Base-by-base conservation (phyloP, 768 basidiomycete genomes). In the Xerocomus brunneocitrinus region DNA sequence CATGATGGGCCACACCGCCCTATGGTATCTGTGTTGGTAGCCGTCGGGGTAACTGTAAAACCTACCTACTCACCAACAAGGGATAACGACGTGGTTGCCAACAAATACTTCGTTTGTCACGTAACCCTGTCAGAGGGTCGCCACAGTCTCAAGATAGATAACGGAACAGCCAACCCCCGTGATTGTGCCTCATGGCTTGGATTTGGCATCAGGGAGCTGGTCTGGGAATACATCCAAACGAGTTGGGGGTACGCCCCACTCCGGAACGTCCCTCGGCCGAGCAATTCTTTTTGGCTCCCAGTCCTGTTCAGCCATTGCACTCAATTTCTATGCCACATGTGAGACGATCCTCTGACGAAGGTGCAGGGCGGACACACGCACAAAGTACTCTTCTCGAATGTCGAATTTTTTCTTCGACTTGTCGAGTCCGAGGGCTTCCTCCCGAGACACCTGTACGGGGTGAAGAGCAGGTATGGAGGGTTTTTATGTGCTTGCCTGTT, bases 381-480 rank as follows among this genome's bases (percentile, higher is more conserved):
- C 95, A 66, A 87, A 98, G 70, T 98, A 99, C 66, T 97, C 95
- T 67, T 98, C 95, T 50, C 91, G 76, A 16, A 97, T 89, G 70
- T 98, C 95, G 54, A 97, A 85, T 74, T 83, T 88, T 73, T 85
- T 87, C 71, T 86, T 78, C 50, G 74, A 73, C 65, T 77, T 81
- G 57, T 85, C 77, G 61, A 94, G 73, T 9, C 83, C 79, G 22
- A 95, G 75, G 57, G 90, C 87, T 59, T 94, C 83, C 66, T 93
- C 86, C 57, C 83, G 84, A 36, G 82, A 79, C 34, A 97, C 70
- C 91, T 84, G 47, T 6, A 27, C 39, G 25, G 28, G 0, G 38
- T 46, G 32, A 50, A 45, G 32, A 9, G 1, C 40, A 19, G 14
- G 28, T 12, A 22, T 9, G 13, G n/a, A 25, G 0, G 25, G 14